Conservation (phyloP, 2,329 filamentous ascomycete species). For the Fusarium ramigenum region DNA sequence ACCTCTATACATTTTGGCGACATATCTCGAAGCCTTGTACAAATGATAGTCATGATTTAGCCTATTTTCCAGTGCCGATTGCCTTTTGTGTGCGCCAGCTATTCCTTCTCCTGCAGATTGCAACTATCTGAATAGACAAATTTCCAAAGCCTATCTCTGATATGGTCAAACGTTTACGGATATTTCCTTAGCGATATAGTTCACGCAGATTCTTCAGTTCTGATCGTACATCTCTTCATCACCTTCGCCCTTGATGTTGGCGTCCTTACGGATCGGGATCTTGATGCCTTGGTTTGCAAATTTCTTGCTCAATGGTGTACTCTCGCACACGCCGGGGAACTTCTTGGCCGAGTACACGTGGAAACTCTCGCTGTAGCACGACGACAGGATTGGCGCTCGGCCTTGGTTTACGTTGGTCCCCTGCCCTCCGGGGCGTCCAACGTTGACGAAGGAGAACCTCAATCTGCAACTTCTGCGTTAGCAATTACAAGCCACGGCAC, state of each 20-base stretch:
- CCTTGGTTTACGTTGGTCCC: slow-evolving; percentile 71
- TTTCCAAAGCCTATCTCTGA: neutral
- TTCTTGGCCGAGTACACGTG: slow-evolving; percentile 97
- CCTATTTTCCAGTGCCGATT: neutral
- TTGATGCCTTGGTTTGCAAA: slow-evolving; percentile 96
- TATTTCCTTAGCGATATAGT: neutral
- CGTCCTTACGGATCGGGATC: slow-evolving; percentile 94
- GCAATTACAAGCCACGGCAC: neutral
- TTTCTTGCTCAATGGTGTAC: slow-evolving; percentile 87
- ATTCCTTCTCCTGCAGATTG: slow-evolving; percentile 3
- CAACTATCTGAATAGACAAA: neutral
- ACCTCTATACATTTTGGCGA: neutral
- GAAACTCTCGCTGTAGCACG: slow-evolving; percentile 87
- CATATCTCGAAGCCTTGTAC: neutral
- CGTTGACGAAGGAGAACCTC: slow-evolving; percentile 83
- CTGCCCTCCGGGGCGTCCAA: slow-evolving; percentile 63
- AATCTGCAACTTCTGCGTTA: slow-evolving; percentile 54
- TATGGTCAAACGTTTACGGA: neutral
- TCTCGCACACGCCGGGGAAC: slow-evolving; percentile 96
- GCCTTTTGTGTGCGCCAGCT: neutral
- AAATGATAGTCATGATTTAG: neutral
- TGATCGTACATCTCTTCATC: slow-evolving; percentile 58
- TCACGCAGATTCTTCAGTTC: neutral
- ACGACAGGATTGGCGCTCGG: slow-evolving; percentile 83
- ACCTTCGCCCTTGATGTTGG: slow-evolving; percentile 63